Conservation (phyloP, 2,329 filamentous ascomycete species). For the Graphium sp. region DNA sequence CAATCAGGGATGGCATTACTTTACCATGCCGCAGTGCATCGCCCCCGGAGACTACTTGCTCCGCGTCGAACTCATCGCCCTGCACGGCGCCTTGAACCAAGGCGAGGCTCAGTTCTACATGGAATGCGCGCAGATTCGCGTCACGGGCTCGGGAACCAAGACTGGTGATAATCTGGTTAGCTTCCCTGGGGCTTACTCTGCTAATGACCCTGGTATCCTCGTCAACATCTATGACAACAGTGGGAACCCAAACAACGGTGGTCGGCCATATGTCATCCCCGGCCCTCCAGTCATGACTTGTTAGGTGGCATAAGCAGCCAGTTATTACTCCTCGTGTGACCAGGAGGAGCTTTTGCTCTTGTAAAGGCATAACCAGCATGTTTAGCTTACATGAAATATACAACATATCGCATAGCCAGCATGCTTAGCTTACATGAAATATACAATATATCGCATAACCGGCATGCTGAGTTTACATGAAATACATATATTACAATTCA, state of each 20-base stretch:
- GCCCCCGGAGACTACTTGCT: slow-evolving; percentile 23
- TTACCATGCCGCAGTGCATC: slow-evolving; percentile 19
- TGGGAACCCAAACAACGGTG: slow-evolving; percentile 13
- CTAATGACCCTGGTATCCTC: slow-evolving; percentile 15
- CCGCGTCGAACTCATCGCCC: slow-evolving; percentile 21
- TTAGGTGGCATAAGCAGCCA: too few species aligned
- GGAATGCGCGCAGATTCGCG: slow-evolving; percentile 10
- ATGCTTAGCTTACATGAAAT: too few species aligned
- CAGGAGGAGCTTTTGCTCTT: too few species aligned
- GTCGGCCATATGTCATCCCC: slow-evolving; percentile 16
- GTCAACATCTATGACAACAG: slow-evolving; percentile 15
- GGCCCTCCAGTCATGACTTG: slow-evolving; percentile 14
- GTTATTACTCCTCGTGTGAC: too few species aligned
- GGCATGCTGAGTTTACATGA: too few species aligned
- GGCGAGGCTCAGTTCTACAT: slow-evolving; percentile 11
- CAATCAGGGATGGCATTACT: slow-evolving; percentile 14
- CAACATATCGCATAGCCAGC: too few species aligned
- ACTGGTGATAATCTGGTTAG: slow-evolving; percentile 10
- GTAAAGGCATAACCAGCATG: too few species aligned
- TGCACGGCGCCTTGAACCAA: slow-evolving; percentile 16
- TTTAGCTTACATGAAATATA: too few species aligned
- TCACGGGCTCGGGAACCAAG: slow-evolving; percentile 10
- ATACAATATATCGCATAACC: too few species aligned
- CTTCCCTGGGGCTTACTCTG: slow-evolving; percentile 17
- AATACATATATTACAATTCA: too few species aligned